These are phyloP conservation scores for Phytophthora parvispora DNA, from an alignment of 352 stramenopile genomes.

Conservation along the genomic window DNA sequence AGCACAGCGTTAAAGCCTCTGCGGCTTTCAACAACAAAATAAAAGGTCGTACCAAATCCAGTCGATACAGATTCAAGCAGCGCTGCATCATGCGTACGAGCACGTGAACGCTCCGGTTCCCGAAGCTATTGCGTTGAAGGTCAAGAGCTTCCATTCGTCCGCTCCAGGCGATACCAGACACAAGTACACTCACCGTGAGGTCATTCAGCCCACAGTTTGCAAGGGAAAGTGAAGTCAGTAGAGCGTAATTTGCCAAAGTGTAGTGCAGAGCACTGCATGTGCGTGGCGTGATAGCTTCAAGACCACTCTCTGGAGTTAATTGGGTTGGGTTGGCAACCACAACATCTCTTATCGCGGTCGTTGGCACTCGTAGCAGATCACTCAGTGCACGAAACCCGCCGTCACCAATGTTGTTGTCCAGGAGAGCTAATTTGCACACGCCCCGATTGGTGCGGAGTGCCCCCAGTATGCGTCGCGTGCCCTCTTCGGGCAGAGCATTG, in stretches of 20 bases:
- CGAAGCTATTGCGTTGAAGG: conserved; percentile 45
- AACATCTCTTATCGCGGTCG: conserved; percentile 26
- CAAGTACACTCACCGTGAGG: conserved; percentile 41
- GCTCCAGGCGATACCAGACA: conserved; percentile 52
- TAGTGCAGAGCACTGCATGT: conserved; percentile 43
- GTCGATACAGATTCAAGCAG: conserved; percentile 34
- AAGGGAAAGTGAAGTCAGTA: conserved; percentile 38
- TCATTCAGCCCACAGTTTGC: conserved; percentile 52
- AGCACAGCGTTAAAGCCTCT: neutral
- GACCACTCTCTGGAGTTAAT: conserved; percentile 25
- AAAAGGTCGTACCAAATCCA: conserved; percentile 48
- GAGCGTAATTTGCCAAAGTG: conserved; percentile 44
- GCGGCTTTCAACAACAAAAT: neutral
- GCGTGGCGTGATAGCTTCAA: conserved; percentile 24
- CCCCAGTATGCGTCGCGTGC: conserved; percentile 31
- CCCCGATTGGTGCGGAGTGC: conserved; percentile 37
- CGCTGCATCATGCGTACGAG: conserved; percentile 45
- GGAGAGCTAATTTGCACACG: conserved; percentile 29
- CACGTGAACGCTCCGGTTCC: conserved; percentile 37
- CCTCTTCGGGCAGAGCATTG: conserved; percentile 52
- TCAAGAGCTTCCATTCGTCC: conserved; percentile 44
- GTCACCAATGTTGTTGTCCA: conserved; percentile 48
- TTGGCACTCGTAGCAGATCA: conserved; percentile 34
- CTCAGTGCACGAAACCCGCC: conserved; percentile 44
- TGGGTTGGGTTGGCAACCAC: conserved; percentile 41